Percentiles rank a stretch among this genome's conserved stretches.
These are phyloP conservation scores for Hemileccinum rubropunctum DNA, from an alignment of 768 basidiomycete species.

Conservation along the genomic window DNA sequence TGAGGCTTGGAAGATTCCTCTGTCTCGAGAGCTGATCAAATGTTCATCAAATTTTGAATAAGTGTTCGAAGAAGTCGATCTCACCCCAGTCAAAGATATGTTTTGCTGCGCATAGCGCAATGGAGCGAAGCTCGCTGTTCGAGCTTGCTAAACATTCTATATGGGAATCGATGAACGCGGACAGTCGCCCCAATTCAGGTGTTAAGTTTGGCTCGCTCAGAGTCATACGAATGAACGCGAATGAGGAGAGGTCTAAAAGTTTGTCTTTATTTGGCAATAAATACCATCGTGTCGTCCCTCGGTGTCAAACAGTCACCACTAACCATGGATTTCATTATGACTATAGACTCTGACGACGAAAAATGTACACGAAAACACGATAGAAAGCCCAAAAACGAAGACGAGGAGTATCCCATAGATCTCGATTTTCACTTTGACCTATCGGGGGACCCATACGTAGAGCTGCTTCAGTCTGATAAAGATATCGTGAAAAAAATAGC, in stretches of 20 bases:
- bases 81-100: conserved; percentile 74
- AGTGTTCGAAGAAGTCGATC: conserved; percentile 21
- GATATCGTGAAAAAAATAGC: conserved; percentile 62
- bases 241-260: too few relatives aligned
- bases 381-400: conserved; percentile 28
- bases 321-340: conserved; percentile 71
- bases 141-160: conserved; percentile 57
- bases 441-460: conserved; percentile 64
- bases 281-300: not conserved
- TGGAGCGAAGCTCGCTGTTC: conserved; percentile 48
- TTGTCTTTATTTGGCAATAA: conserved; percentile 18
- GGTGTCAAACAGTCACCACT: not conserved
- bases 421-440: conserved; percentile 84
- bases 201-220: conserved; percentile 22
- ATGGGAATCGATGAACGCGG: conserved; percentile 51
- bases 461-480: conserved; percentile 45
- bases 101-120: conserved; percentile 68
- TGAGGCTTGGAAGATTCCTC: conserved; percentile 65
- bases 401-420: conserved; percentile 64
- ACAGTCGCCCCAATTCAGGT: conserved; percentile 46
- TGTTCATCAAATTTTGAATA: not conserved
- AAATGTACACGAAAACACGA: conserved; percentile 32
- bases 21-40: conserved; percentile 55
- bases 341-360: conserved; percentile 79
- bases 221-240: too few relatives aligned